Conservation (phyloP, 345 rosid genomes). For the Euphorbia tirucalli region DNA sequence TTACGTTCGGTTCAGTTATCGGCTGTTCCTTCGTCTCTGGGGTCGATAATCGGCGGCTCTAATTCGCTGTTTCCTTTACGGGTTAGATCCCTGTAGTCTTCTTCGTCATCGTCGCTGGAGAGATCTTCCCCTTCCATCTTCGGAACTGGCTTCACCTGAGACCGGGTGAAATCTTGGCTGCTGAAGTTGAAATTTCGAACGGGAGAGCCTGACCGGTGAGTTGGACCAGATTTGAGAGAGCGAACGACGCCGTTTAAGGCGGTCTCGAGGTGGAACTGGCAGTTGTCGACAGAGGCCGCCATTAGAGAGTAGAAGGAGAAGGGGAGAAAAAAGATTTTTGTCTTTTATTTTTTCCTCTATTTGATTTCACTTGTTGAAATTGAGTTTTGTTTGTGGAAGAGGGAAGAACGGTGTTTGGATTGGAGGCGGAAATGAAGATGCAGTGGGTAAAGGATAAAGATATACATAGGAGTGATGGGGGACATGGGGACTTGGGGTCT, state of each 20-base stretch:
- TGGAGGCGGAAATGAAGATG: slow-evolving; percentile 11
- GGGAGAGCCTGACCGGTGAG: slow-evolving; percentile 44
- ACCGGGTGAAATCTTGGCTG: slow-evolving; percentile 2
- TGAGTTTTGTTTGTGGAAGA: neutral
- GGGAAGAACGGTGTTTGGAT: neutral
- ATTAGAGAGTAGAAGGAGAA: slow-evolving; percentile 26
- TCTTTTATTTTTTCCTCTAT: no score
- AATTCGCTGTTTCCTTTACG: slow-evolving; percentile 53
- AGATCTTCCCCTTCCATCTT: slow-evolving; percentile 23
- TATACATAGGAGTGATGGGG: slow-evolving; percentile 25
- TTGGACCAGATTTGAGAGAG: slow-evolving; percentile 43
- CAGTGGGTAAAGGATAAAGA: neutral
- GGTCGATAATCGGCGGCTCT: slow-evolving; percentile 64
- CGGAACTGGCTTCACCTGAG: slow-evolving; percentile 14
- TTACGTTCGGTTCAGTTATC: slow-evolving; percentile 83
- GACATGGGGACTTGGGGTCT: neutral
- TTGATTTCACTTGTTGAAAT: no score
- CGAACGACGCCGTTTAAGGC: slow-evolving; percentile 52
- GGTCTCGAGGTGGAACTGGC: slow-evolving; percentile 54
- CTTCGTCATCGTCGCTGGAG: slow-evolving; percentile 67
- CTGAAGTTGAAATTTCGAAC: slow-evolving; percentile 17
- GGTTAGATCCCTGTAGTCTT: slow-evolving; percentile 47
- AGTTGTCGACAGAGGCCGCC: slow-evolving; percentile 84
- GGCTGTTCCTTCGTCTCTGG: slow-evolving; percentile 67
- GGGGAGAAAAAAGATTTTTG: neutral